A percentile compares a stretch with the other conserved stretches of the same genome.
phyloP scores from a whole-genome alignment of 257 asterid genomes.

The Ilex aquifolium region DNA sequence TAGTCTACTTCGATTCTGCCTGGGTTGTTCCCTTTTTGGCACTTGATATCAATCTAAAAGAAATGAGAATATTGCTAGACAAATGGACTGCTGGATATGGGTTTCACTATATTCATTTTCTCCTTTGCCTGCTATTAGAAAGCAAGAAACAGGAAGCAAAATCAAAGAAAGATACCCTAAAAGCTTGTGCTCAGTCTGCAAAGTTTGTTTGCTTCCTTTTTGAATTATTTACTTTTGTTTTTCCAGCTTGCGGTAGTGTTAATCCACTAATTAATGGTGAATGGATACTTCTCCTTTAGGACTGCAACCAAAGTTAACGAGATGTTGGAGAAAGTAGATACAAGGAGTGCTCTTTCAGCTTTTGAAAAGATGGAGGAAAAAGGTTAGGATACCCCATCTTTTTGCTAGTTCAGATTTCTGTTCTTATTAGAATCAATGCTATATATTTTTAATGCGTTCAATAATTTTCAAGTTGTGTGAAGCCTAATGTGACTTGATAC shows the following conservation, averaged over 20 bases:
- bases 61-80: too few species aligned
- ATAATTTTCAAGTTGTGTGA: too few species aligned
- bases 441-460: too few species aligned
- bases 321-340: slow-evolving; percentile 93
- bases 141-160: slow-evolving; percentile 98
- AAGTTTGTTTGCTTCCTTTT: slow-evolving; percentile 52
- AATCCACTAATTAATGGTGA: slow-evolving; percentile 7
- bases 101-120: slow-evolving; percentile 5
- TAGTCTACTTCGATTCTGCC: too few species aligned
- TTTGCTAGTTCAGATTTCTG: slow-evolving; percentile 9
- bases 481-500: too few species aligned
- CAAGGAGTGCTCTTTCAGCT: slow-evolving; percentile 96
- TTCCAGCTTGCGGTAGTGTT: slow-evolving; percentile 9
- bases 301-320: slow-evolving; percentile 93
- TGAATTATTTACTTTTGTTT: slow-evolving; percentile 4
- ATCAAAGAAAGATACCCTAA: slow-evolving; percentile 91
- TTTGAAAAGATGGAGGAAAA: slow-evolving; percentile 99
- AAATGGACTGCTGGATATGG: too few species aligned
- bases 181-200: slow-evolving; percentile 99
- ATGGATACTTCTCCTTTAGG: slow-evolving; percentile 39
- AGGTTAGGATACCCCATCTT: slow-evolving; percentile 36
- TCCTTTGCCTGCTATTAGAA: slow-evolving; percentile 64
- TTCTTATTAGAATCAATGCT: neutral
- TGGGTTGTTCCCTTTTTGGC: too few species aligned
- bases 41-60: too few species aligned